Base-by-base conservation (phyloP, 352 stramenopile species). In the Peronospora destructor region DNA sequence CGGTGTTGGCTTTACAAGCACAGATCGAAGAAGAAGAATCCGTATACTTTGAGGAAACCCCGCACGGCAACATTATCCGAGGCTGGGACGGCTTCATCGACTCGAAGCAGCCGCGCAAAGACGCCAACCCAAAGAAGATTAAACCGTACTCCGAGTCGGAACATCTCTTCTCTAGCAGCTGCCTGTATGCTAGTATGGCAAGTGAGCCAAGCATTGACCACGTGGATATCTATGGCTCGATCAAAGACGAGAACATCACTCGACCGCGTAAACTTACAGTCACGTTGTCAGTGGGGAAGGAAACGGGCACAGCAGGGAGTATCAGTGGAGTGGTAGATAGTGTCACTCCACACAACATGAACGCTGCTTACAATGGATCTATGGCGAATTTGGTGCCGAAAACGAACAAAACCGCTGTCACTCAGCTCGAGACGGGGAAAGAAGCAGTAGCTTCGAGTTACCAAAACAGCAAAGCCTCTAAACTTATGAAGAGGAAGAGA, bases 41-140 rank as follows among this genome's bases (percentile, higher is more conserved):
- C 13, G 60, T 66, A 50, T 93, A 93, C 48, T 53, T 93, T 9
- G 83, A 93, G 21, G 83, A 93, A 35, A 93, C 83, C 4, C 61
- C 75, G 32, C 81, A 93, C 45, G 83, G 83, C 32, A 93, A 93
- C 68, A 93, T 93, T 55, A 79, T 93, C 52, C 80, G 80, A 36
- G 83, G 83, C 32, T 93, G 83, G 83, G 83, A 93, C 44, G 83
- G 83, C 40, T 93, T 90, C 55, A 84, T 88, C 41, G 82, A 93
- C 62, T 76, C 66, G 23, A 91, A 89, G 44, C 76, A 77, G 48
- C 71, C 70, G 19, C 75, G 79, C 42, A 91, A 90, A 61, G 79
- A 93, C 60, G 63, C 69, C 21, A 77, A 76, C 46, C 46, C 65
- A 40, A 91, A 90, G 72, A 93, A 93, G 34, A 64, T 79, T 43